phyloP scores from a whole-genome alignment of 805 yeast species.

The Wickerhamiella qilinensis region DNA sequence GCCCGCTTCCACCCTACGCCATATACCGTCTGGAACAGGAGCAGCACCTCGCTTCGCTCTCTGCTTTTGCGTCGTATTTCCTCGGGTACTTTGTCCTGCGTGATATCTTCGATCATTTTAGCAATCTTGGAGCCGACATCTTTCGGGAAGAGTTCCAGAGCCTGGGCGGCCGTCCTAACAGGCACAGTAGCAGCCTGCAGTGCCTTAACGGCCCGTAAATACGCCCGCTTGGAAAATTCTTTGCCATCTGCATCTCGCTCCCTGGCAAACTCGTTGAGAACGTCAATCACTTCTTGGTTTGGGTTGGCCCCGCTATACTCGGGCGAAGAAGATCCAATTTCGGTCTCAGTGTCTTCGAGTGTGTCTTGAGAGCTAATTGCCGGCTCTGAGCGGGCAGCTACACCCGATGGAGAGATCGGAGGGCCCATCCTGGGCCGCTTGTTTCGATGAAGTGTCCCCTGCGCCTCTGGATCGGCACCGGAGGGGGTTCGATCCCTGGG shows the following conservation, averaged over 20 bases:
- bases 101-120: conserved; percentile 30
- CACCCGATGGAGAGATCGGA: neutral
- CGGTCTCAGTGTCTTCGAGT: too few species aligned
- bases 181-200: conserved; percentile 17
- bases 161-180: conserved; percentile 25
- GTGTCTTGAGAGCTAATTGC: neutral
- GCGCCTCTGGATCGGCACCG: neutral
- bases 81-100: conserved; percentile 15
- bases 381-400: neutral
- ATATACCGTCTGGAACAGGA: conserved; percentile 26
- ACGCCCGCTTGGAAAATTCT: conserved; percentile 26
- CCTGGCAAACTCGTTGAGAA: conserved; percentile 20
- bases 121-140: conserved; percentile 27
- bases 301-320: neutral
- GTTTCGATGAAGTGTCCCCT: too few species aligned
- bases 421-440: too few species aligned
- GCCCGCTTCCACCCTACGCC: conserved; percentile 36
- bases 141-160: conserved; percentile 23
- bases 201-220: conserved; percentile 29
- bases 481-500: neutral
- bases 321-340: neutral
- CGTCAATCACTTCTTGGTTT: conserved; percentile 21
- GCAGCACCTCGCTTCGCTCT: conserved; percentile 17
- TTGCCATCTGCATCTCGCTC: conserved; percentile 24
- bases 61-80: conserved; percentile 12